phyloP scores from a whole-genome alignment of 139 green algal genomes.

The Astrephomene gubernaculifera region DNA sequence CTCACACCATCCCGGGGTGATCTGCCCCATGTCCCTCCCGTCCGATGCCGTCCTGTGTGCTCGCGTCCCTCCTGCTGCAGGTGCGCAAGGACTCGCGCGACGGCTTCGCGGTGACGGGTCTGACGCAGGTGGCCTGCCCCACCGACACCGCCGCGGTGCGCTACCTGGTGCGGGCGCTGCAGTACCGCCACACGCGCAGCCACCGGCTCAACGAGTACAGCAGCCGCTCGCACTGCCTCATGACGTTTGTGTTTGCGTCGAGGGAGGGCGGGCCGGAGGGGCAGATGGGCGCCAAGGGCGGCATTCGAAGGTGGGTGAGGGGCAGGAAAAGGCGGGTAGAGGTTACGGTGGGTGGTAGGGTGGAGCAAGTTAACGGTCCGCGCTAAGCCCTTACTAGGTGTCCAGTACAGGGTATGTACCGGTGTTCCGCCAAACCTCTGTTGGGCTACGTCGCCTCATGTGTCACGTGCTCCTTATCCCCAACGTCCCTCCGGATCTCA shows the following conservation, averaged over 20 bases:
- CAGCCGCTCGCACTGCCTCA: constrained; percentile 77
- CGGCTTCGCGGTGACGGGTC: constrained; percentile 77
- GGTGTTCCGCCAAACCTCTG: too few relatives aligned
- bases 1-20: too few relatives aligned
- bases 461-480: too few relatives aligned
- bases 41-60: too few relatives aligned
- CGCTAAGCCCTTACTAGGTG: too few relatives aligned
- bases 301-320: constrained; percentile 51
- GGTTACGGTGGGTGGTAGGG: neutral
- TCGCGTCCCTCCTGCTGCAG: constrained; percentile 17
- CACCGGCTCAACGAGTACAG: constrained; percentile 77
- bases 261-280: constrained; percentile 43
- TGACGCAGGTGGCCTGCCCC: constrained; percentile 55
- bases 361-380: too few relatives aligned
- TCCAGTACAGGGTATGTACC: too few relatives aligned
- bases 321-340: neutral
- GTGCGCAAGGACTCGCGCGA: constrained; percentile 68
- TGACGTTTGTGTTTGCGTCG: constrained; percentile 69
- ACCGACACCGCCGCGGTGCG: constrained; percentile 47
- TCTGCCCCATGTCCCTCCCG: too few relatives aligned
- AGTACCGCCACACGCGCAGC: constrained; percentile 60
- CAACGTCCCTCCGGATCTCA: neutral
- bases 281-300: constrained; percentile 37
- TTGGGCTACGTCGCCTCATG: too few relatives aligned
- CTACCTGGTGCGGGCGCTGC: constrained; percentile 58